A percentile compares a stretch with the other conserved stretches of the same genome.
Evolutionary conservation across 1,284 basidiomycete genomes (phyloP).

Genomic region (Leccinum solheimii): DNA sequence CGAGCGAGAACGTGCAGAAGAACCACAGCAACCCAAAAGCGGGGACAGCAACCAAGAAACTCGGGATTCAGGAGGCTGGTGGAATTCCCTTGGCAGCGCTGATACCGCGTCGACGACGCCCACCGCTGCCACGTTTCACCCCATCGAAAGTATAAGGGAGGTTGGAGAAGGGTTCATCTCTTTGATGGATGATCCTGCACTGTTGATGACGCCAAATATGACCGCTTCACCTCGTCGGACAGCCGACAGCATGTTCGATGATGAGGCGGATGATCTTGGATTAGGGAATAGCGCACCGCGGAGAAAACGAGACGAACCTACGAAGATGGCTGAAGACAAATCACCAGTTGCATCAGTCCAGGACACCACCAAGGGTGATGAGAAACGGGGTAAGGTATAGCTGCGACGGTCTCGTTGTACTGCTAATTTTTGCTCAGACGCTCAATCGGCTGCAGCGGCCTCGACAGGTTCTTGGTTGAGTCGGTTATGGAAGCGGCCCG

Average conservation of each 20-base stretch:
- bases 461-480: constrained; percentile 75
- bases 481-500: constrained; percentile 67
- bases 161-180: constrained; percentile 75
- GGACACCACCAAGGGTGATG: constrained; percentile 21
- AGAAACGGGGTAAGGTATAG: constrained; percentile 25
- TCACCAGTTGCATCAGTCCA: constrained; percentile 11
- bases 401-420: neutral
- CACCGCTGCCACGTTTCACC: constrained; percentile 63
- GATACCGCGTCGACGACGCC: constrained; percentile 66
- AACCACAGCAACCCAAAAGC: neutral
- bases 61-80: constrained; percentile 55
- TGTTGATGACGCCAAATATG: constrained; percentile 42
- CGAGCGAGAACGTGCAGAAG: constrained; percentile 6
- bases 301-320: constrained; percentile 38
- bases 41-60: constrained; percentile 24
- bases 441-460: constrained; percentile 32
- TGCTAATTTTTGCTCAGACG: constrained; percentile 23
- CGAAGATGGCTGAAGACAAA: constrained; percentile 28
- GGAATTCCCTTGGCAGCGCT: constrained; percentile 55
- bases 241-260: constrained; percentile 44
- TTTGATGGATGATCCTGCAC: constrained; percentile 72
- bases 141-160: constrained; percentile 43
- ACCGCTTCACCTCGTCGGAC: constrained; percentile 24
- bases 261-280: constrained; percentile 88
- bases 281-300: constrained; percentile 73